These are phyloP conservation scores for Aspergillus uvarum DNA, from an alignment of 2,329 filamentous ascomycete genomes.

Conservation along the genomic window DNA sequence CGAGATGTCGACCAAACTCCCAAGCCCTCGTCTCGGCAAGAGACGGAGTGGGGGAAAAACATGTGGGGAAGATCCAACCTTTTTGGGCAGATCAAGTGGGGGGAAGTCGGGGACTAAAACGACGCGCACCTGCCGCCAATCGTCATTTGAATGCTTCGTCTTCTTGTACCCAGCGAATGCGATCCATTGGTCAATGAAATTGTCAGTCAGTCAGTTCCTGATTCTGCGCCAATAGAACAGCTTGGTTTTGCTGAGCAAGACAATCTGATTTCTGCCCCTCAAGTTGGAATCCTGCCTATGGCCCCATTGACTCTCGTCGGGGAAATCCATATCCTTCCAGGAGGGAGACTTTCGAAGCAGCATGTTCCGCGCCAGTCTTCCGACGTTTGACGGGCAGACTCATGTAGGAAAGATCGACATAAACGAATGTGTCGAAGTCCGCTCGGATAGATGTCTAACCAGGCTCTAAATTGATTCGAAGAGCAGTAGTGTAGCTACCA, in stretches of 20 bases:
- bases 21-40: slow-evolving; percentile 5
- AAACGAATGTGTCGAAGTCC: background rate
- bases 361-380: background rate
- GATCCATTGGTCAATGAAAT: background rate
- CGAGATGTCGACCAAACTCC: background rate
- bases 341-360: background rate
- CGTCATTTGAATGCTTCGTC: slow-evolving; percentile 6
- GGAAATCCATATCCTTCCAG: background rate
- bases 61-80: slow-evolving; percentile 6
- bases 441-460: background rate
- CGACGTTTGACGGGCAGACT: background rate
- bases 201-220: slow-evolving; percentile 2
- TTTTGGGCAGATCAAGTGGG: slow-evolving; percentile 8
- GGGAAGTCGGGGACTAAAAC: slow-evolving; percentile 3
- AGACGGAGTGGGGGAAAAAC: slow-evolving; percentile 2
- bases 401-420: background rate
- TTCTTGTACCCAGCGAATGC: background rate
- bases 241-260: background rate
- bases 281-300: background rate
- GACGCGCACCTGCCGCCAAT: slow-evolving; percentile 9
- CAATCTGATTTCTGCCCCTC: slow-evolving; percentile 4
- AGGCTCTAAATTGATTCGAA: background rate
- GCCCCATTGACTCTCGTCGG: slow-evolving; percentile 1
- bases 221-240: background rate
- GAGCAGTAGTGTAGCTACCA: background rate